Conservation (phyloP, 179 eudicot genomes). For the Gypsophila paniculata region DNA sequence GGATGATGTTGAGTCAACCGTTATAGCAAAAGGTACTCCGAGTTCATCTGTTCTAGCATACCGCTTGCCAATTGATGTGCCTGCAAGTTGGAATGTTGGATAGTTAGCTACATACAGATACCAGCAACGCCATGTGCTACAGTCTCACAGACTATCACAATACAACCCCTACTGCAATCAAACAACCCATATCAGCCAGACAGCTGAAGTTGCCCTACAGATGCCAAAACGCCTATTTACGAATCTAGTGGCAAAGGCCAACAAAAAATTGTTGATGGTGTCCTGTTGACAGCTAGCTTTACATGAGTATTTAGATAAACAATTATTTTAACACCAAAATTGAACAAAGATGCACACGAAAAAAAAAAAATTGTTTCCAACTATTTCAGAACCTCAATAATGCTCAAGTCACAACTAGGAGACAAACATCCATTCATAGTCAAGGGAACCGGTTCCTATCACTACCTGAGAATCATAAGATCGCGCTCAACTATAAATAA, state of each 20-base stretch:
- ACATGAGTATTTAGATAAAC: too few species aligned
- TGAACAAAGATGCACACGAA: too few species aligned
- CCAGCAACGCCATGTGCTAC: not conserved
- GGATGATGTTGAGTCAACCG: conserved; percentile 65
- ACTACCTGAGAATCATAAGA: too few species aligned
- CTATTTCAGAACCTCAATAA: too few species aligned
- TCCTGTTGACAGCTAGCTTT: too few species aligned
- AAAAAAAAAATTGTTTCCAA: too few species aligned
- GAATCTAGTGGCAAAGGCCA: not conserved
- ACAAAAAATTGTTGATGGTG: too few species aligned
- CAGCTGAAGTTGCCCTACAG: not conserved
- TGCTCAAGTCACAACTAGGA: too few species aligned
- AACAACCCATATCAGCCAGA: not conserved
- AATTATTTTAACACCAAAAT: too few species aligned
- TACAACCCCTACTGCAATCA: not conserved
- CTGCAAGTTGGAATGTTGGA: conserved; percentile 27
- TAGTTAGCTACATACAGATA: not conserved
- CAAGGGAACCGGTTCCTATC: too few species aligned
- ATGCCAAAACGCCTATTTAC: not conserved
- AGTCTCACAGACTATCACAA: not conserved
- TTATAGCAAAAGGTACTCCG: conserved; percentile 85
- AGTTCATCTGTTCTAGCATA: conserved; percentile 91
- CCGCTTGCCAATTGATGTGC: conserved; percentile 85
- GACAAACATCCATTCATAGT: too few species aligned
- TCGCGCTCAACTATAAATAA: too few species aligned